Conservation (phyloP, 2,329 filamentous ascomycete species). For the Fusarium sp. region DNA sequence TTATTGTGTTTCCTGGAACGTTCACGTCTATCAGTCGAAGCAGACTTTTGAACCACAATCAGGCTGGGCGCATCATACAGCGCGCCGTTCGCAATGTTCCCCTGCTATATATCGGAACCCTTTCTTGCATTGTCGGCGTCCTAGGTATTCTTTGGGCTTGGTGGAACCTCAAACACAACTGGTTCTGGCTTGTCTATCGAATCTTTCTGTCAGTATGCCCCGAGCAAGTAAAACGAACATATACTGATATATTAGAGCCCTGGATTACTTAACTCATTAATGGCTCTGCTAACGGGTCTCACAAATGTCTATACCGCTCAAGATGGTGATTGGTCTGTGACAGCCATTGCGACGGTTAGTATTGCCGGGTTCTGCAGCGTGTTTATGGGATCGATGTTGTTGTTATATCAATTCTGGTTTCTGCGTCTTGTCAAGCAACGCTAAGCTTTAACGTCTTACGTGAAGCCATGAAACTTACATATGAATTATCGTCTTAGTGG, state of each 20-base stretch:
- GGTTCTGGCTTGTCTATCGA: constrained; percentile 18
- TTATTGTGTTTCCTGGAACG: constrained; percentile 14
- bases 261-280: neutral
- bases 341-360: neutral
- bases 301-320: neutral
- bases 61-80: neutral
- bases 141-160: constrained; percentile 8
- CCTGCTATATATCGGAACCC: neutral
- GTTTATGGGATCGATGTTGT: neutral
- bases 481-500: neutral
- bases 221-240: neutral
- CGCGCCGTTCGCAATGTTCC: neutral
- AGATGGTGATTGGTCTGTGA: neutral
- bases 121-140: neutral
- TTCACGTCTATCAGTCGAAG: constrained; percentile 12
- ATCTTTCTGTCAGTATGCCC: constrained; percentile 23
- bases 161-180: constrained; percentile 19
- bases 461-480: neutral
- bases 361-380: neutral
- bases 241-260: constrained; percentile 3
- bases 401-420: constrained; percentile 1
- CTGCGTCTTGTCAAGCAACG: neutral
- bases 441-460: neutral
- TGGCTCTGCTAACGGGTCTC: neutral
- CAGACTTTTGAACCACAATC: neutral